Evolutionary conservation across 768 basidiomycete genomes (phyloP), one percentile per base, ranked within the genome.

Genomic region (Rubroboletus pulcherrimus): DNA sequence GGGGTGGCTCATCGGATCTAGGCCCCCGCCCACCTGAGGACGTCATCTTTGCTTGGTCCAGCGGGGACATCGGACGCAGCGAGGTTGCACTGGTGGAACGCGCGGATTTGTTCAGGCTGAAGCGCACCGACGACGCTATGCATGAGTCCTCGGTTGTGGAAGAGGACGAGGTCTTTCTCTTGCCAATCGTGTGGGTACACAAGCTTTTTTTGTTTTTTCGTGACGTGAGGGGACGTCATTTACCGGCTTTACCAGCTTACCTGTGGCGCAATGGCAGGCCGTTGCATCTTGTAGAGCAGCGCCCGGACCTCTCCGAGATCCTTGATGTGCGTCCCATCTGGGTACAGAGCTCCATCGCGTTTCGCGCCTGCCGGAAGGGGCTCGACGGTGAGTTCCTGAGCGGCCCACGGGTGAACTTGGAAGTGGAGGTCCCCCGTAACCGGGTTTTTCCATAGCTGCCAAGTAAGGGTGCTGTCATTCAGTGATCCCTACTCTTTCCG

Each of bases 171-270:
- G 60, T 87, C 86, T 11, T 75, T 74, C 60, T 82, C 82, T 38
- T 75, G 71, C 92, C 93, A 95, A 64, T 94, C 89, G 64, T 94
- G 91, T 0, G 92, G 86, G 70, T 95, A 96, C 30, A 96, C 85
- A 29, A 91, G 76, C 82, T 44, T 9, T 31, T 33, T 38, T 37
- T 44, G n/a, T n/a, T 24, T 4, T 24, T 2, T 26, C 46, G 19
- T 33, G 41, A 14, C 19, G 43, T 12, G 43, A 21, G 17, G 42
- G 30, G 34, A 48, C 44, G 10, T 55, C 29, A 26, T 50, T 38
- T 33, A 35, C 51, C 35, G 30, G 14, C 33, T 46, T 21, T 33
- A 26, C 30, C 6, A 21, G 37, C 67, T 57, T 58, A 88, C 87
- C 53, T 73, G 68, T 15, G 93, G 93, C 1, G 91, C 85, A 57